Base-by-base conservation (phyloP, 345 rosid genomes). In the Dipteronia sinensis region DNA sequence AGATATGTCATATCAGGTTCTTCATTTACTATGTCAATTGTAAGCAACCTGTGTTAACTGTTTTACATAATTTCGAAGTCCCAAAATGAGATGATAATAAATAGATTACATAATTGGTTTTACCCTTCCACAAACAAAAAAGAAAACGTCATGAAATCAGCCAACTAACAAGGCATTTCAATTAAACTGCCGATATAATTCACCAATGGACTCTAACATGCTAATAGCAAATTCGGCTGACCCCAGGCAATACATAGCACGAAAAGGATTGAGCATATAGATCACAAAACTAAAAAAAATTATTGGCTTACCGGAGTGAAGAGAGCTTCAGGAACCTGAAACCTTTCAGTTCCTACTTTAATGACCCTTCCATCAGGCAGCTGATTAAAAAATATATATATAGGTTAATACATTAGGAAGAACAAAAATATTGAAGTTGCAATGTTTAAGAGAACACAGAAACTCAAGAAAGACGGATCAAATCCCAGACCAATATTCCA, bases 271-370 rank as follows among this genome's bases (percentile, higher is more conserved):
- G 12, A 62, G 20, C 17, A 38, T 1, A 71, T 10, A 59, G 31
- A 69, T 51, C 71, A 56, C 3, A 51, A 31, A 31, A 84, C 11
- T 10, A 20, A 71, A 69, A 23, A 67, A 23, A 34, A 12, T 38
- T 61, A 71, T 3, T 51, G 74, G 53, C 90, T 85, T 83, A 95
- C 98, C 23, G 97, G 99, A n/a, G 99, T 90, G 75, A 96, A 96
- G 62, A 96, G 94, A 49, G 99, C 99, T 85, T 96, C 98, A 58
- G 98, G 97, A 72, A 97, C 98, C 80, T 96, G 98, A 81, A 96
- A 96, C 76, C 99, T 83, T 88, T 96, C 99, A 17, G 99, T 96
- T 75, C 99, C 98, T 75, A 94, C 97, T 90, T 96, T 94, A 78
- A 96, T 91, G 72, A 91, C 85, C 78, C 98, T 89, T 76, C 98